Conservation (phyloP, 2,329 filamentous ascomycete genomes). For the Beauveria australis region DNA sequence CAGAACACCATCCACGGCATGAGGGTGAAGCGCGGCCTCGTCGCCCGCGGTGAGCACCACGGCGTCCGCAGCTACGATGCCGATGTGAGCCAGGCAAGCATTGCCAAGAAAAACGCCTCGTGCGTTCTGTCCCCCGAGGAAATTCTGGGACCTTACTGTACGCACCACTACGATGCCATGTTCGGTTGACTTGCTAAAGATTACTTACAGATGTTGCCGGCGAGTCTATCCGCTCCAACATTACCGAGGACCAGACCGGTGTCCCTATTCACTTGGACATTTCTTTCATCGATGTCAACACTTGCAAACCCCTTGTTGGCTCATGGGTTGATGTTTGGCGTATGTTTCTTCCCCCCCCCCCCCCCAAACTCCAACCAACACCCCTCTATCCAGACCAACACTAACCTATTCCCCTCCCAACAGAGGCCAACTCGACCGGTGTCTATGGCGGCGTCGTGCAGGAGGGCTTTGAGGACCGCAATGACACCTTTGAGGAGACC, state of each 20-base stretch:
- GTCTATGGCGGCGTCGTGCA: constrained; percentile 12
- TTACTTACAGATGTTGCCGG: constrained; percentile 25
- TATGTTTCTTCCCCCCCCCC: constrained; percentile 2
- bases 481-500: constrained; percentile 4
- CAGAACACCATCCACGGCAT: constrained; percentile 28
- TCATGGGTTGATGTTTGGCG: constrained; percentile 36
- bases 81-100: constrained; percentile 19
- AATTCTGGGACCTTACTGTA: constrained; percentile 40
- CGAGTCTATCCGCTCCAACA: constrained; percentile 33
- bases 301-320: constrained; percentile 33
- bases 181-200: neutral
- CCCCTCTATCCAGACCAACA: neutral
- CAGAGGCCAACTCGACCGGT: constrained; percentile 11
- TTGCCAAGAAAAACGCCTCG: constrained; percentile 30
- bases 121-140: constrained; percentile 39
- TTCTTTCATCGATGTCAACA: constrained; percentile 37
- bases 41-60: constrained; percentile 1
- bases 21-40: constrained; percentile 26
- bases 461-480: constrained; percentile 5
- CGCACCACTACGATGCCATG: neutral
- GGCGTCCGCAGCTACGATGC: constrained; percentile 19
- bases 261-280: constrained; percentile 34
- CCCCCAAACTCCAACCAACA: neutral
- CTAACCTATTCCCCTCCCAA: neutral
- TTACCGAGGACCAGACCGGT: constrained; percentile 32